These are phyloP conservation scores for Exophiala xenobiotica DNA, from an alignment of 2,329 filamentous ascomycete species.

Conservation along the genomic window DNA sequence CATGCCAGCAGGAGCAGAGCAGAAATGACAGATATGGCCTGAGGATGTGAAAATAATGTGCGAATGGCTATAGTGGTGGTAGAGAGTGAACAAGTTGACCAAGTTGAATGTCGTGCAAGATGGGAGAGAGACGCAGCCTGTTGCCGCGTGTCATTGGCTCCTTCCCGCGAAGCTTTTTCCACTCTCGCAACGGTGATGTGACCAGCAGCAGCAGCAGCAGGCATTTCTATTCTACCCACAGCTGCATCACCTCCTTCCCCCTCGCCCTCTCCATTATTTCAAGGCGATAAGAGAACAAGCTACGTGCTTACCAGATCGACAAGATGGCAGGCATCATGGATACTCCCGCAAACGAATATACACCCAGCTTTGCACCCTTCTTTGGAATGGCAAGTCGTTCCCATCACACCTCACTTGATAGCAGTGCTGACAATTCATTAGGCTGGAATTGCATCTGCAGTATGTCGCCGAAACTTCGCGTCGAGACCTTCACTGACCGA, in stretches of 20 bases:
- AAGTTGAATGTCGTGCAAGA: no score
- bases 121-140: conserved; percentile 1
- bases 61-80: no score
- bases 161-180: neutral
- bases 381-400: conserved; percentile 61
- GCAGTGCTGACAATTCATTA: conserved; percentile 35
- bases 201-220: neutral
- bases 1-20: conserved; percentile 25
- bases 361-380: conserved; percentile 66
- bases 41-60: conserved; percentile 14
- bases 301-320: neutral
- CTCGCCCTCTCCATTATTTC: no score
- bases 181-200: neutral
- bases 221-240: neutral
- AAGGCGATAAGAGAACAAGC: no score
- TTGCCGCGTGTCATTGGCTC: neutral
- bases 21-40: conserved; percentile 12
- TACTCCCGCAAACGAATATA: conserved; percentile 45
- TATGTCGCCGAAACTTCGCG: conserved; percentile 28
- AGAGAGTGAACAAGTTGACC: no score
- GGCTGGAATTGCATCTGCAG: conserved; percentile 51
- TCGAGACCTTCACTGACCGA: neutral
- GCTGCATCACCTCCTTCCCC: neutral
- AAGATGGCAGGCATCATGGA: conserved; percentile 37
- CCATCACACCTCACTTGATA: conserved; percentile 2